A percentile compares a stretch with the other conserved stretches of the same genome.
Conservation (phyloP, 2,329 filamentous ascomycete species). For the Plenodomus biglobosus region DNA sequence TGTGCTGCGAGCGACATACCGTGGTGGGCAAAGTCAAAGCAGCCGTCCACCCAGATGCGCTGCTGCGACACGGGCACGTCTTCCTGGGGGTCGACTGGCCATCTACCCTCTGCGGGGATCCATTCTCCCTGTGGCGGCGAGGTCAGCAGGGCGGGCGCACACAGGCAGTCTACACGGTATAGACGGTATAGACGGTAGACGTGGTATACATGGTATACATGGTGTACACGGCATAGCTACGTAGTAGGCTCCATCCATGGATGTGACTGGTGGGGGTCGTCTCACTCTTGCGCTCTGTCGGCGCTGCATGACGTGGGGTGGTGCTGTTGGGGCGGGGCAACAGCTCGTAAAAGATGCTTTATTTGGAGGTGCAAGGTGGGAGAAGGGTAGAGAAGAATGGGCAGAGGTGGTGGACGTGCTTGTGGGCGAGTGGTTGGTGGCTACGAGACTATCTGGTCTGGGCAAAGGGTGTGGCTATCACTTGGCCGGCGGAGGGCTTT, state of each 20-base stretch:
- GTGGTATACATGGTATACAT: too few relatives aligned
- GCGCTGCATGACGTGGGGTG: slow-evolving; percentile 31
- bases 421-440: not conserved
- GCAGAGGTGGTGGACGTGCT: too few relatives aligned
- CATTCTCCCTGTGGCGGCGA: slow-evolving; percentile 34
- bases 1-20: slow-evolving; percentile 53
- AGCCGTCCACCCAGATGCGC: slow-evolving; percentile 96
- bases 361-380: not conserved
- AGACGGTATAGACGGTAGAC: too few relatives aligned
- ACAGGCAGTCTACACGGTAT: not conserved
- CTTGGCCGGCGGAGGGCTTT: not conserved
- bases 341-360: not conserved
- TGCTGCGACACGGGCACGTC: slow-evolving; percentile 62
- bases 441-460: not conserved
- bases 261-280: not conserved
- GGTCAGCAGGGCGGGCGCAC: not conserved
- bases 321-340: slow-evolving; percentile 5
- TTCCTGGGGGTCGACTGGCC: slow-evolving; percentile 67
- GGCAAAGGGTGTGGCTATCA: not conserved
- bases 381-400: not conserved
- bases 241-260: too few relatives aligned
- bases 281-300: slow-evolving; percentile 43
- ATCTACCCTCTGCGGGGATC: slow-evolving; percentile 57
- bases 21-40: slow-evolving; percentile 99
- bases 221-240: too few relatives aligned